phyloP scores from a whole-genome alignment of 345 rosid genomes.

The Citropsis articulata region DNA sequence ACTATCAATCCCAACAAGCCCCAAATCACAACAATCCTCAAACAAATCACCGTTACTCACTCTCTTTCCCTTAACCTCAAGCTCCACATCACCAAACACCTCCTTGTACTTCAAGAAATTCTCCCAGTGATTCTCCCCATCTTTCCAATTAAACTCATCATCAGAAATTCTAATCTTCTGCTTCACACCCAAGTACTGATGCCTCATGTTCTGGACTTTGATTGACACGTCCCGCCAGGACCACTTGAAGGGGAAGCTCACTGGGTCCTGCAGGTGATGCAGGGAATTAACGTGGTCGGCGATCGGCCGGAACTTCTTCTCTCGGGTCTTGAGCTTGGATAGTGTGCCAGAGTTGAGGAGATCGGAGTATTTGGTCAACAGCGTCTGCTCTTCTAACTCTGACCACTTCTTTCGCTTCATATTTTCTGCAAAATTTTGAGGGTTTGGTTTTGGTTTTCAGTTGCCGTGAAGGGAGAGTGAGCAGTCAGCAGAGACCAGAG shows the following conservation, averaged over 20 bases:
- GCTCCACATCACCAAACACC: conserved; percentile 75
- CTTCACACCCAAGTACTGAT: conserved; percentile 80
- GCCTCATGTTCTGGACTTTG: conserved; percentile 83
- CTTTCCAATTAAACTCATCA: conserved; percentile 62
- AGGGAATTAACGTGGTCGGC: conserved; percentile 68
- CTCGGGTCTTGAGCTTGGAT: conserved; percentile 70
- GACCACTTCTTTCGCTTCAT: conserved; percentile 84
- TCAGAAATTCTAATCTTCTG: conserved; percentile 64
- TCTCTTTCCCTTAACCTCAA: conserved; percentile 58
- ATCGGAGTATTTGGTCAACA: conserved; percentile 54
- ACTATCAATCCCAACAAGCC: conserved; percentile 43
- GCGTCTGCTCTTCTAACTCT: conserved; percentile 65
- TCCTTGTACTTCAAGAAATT: conserved; percentile 69
- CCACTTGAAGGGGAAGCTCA: conserved; percentile 69
- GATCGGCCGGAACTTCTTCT: conserved; percentile 73
- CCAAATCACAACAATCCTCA: conserved; percentile 42
- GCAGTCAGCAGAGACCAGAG: too few species aligned
- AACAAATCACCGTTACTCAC: conserved; percentile 35
- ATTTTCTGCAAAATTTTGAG: neutral
- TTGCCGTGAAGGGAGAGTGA: neutral
- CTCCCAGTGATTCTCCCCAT: conserved; percentile 78
- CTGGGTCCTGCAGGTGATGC: conserved; percentile 59
- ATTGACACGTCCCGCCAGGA: conserved; percentile 82
- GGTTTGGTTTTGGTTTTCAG: neutral
- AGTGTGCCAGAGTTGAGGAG: conserved; percentile 54